phyloP scores from a whole-genome alignment of 768 basidiomycete species.

The Leccinum rimulosum region DNA sequence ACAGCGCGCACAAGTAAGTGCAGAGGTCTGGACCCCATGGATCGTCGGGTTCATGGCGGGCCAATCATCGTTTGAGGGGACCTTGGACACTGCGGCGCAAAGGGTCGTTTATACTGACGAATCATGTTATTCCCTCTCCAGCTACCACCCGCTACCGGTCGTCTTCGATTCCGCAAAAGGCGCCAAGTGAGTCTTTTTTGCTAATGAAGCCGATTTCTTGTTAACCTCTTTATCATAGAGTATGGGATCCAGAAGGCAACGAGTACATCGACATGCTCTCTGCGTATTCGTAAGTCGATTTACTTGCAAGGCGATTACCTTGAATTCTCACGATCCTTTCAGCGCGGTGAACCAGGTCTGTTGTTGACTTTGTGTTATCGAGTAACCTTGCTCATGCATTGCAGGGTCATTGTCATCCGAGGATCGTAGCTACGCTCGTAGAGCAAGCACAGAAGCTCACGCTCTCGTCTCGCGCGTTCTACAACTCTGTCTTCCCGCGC shows the following conservation, averaged over 20 bases:
- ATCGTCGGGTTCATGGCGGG: not conserved
- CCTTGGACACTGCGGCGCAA: conserved; percentile 5
- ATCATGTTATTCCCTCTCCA: conserved; percentile 45
- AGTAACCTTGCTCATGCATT: not conserved
- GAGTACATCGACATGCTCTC: conserved; percentile 98
- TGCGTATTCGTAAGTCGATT: conserved; percentile 81
- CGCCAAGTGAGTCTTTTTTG: conserved; percentile 71
- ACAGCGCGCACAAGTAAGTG: conserved; percentile 86
- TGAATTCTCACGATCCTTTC: conserved; percentile 7
- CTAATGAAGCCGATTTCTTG: conserved; percentile 12
- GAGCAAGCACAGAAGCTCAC: conserved; percentile 89
- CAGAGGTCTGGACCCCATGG: not conserved
- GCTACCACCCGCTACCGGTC: conserved; percentile 93
- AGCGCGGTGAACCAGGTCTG: conserved; percentile 87
- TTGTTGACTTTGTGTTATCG: conserved; percentile 8
- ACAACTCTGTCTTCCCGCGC: conserved; percentile 87
- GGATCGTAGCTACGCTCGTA: conserved; percentile 76
- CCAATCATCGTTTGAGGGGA: conserved; percentile 15
- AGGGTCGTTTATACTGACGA: conserved; percentile 25
- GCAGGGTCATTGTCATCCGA: conserved; percentile 89
- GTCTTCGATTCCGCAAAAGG: conserved; percentile 91
- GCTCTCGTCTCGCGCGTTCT: conserved; percentile 93
- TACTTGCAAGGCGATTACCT: conserved; percentile 1
- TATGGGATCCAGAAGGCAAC: conserved; percentile 93
- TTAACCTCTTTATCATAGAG: conserved; percentile 38